These are phyloP conservation scores for Seiridium cupressi DNA, from an alignment of 2,329 filamentous ascomycete genomes.

Conservation along the genomic window DNA sequence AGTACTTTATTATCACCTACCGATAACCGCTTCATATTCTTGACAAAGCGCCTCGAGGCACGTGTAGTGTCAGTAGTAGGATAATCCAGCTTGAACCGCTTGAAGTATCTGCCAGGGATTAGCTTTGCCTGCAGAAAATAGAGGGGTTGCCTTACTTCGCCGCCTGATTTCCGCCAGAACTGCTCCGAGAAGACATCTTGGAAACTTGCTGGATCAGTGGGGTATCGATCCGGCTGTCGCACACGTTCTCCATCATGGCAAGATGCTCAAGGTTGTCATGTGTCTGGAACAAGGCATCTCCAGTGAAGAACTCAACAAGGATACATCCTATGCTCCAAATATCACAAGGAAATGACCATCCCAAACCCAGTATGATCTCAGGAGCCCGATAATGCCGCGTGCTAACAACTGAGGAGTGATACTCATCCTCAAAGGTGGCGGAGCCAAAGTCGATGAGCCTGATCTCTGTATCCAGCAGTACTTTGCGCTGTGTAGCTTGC, in stretches of 20 bases:
- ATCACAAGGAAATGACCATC: constrained; percentile 71
- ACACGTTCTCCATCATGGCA: constrained; percentile 74
- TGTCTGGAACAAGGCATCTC: constrained; percentile 69
- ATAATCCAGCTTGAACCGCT: constrained; percentile 63
- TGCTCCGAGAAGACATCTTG: constrained; percentile 54
- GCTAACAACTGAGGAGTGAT: constrained; percentile 69
- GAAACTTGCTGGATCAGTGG: constrained; percentile 57
- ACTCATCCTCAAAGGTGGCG: constrained; percentile 71
- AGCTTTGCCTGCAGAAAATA: constrained; percentile 25
- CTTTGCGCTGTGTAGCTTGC: constrained; percentile 61
- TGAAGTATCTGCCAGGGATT: constrained; percentile 56
- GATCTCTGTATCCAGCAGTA: constrained; percentile 68
- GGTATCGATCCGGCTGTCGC: constrained; percentile 56
- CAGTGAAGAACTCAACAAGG: constrained; percentile 70
- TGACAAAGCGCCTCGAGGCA: constrained; percentile 65
- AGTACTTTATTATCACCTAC: constrained; percentile 38
- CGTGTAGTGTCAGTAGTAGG: constrained; percentile 62
- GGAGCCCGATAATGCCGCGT: constrained; percentile 69
- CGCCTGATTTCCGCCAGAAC: constrained; percentile 58
- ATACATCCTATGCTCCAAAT: constrained; percentile 76
- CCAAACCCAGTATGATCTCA: constrained; percentile 68
- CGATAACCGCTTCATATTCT: constrained; percentile 67
- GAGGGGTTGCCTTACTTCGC: constrained; percentile 50
- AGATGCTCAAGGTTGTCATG: constrained; percentile 72
- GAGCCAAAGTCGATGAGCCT: constrained; percentile 71